These are phyloP conservation scores for Gossypium raimondii DNA, from an alignment of 345 rosid species.

Conservation along the genomic window DNA sequence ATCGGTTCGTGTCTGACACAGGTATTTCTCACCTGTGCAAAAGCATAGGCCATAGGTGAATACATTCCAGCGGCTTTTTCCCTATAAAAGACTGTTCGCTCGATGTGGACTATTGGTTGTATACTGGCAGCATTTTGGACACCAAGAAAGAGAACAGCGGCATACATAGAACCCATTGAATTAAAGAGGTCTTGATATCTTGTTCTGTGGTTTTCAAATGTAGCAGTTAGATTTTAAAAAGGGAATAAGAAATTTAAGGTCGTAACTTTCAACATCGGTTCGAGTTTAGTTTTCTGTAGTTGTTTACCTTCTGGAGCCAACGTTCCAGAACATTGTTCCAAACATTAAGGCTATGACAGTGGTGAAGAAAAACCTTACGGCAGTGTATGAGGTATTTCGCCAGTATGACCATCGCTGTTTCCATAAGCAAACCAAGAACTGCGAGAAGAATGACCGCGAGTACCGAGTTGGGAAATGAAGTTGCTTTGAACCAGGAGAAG, in stretches of 20 bases:
- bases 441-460: constrained; percentile 49
- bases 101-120: constrained; percentile 59
- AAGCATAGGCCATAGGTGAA: constrained; percentile 69
- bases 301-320: constrained; percentile 60
- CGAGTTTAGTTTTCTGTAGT: neutral
- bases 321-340: constrained; percentile 68
- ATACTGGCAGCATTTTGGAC: constrained; percentile 49
- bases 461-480: constrained; percentile 50
- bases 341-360: constrained; percentile 48
- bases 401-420: constrained; percentile 70
- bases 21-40: constrained; percentile 41
- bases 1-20: neutral
- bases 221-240: neutral
- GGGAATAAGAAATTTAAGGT: neutral
- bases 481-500: constrained; percentile 55
- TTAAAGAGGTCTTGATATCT: constrained; percentile 50
- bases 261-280: neutral
- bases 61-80: constrained; percentile 84
- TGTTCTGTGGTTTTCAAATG: constrained; percentile 22
- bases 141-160: constrained; percentile 72
- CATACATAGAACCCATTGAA: constrained; percentile 75
- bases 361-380: constrained; percentile 62
- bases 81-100: constrained; percentile 67
- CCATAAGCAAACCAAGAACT: constrained; percentile 69
- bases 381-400: constrained; percentile 70